Evolutionary conservation across 306 rosid genomes (phyloP), one percentile per base, ranked within the genome.

Genomic region (Malus asiatica): DNA sequence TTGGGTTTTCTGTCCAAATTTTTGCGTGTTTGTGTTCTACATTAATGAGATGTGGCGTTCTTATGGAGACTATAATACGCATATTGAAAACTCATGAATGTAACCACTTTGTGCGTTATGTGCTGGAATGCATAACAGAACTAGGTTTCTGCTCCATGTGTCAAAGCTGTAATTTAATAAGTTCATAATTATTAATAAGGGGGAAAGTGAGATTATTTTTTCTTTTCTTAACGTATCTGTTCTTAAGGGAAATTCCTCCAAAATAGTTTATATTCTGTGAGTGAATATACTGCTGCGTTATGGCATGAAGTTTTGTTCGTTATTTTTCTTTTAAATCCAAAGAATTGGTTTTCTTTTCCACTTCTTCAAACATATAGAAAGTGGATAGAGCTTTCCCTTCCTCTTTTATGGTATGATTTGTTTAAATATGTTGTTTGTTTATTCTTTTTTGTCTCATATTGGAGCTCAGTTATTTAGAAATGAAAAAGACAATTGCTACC

Each of bases 401-500:
- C 67, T 68, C 63, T 35, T 61, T 4, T 71, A 58, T 51, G 13
- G 55, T 46, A 18, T 75, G 67, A 72, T 19, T 81, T 60, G 8
- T 45, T 13, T 25, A 58, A 16, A 22, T 75, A 33, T 78, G 61
- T 42, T 71, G 68, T 83, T 60, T 67, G 61, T 65, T 67, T 8
- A 63, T 67, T 69, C 30, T 73, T 84, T 60, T 82, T 76, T 84
- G 45, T 83, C 81, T 74, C 77, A 74, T 91, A 81, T 75, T 86
- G 81, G 85, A 80, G 66, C 80, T 83, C 66, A 85, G 87, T 82
- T 85, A 89, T 12, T 79, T 87, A 9, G 88, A 87, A 78, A 88
- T 88, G 87, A 95, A 77, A 87, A 95, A 72, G 80, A 87, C 85
- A 65, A 83, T 95, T 76, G 95, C 97, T 57, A 95, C 86, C 65